Evolutionary conservation across 139 green algal genomes (phyloP).

Genomic region (Chlorella vulgaris): DNA sequence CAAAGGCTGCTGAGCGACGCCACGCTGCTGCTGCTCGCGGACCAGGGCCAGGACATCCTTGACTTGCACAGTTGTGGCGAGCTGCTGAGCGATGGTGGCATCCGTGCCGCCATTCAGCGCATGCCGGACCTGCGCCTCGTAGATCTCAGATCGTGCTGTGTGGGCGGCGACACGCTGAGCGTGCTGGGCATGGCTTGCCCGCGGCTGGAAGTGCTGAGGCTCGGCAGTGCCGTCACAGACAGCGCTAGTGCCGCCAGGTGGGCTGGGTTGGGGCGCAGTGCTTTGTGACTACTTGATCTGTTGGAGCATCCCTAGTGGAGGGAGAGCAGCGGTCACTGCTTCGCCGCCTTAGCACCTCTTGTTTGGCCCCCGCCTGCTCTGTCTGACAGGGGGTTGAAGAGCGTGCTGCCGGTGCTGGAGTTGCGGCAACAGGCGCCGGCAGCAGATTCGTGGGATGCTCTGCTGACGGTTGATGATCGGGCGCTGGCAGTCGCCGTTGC

Average conservation of each 20-base stretch:
- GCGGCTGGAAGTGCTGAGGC: conserved; percentile 11
- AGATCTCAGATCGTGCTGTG: not conserved
- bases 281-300: not conserved
- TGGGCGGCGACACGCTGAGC: conserved; percentile 4
- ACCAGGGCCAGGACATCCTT: not conserved
- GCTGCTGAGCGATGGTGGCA: not conserved
- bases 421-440: not conserved
- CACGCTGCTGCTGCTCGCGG: conserved; percentile 15
- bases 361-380: no score
- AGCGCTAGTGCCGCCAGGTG: not conserved
- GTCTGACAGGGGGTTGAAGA: not conserved
- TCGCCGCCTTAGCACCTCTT: no score
- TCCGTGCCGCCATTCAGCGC: not conserved
- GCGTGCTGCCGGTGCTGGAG: conserved; percentile 8
- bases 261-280: not conserved
- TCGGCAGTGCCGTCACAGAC: conserved; percentile 17
- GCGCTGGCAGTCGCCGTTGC: conserved; percentile 5
- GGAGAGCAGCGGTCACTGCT: no score
- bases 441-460: conserved; percentile 9
- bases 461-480: not conserved
- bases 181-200: conserved; percentile 18
- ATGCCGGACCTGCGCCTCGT: conserved; percentile 14
- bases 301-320: no score
- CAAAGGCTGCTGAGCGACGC: conserved; percentile 16
- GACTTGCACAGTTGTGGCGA: conserved; percentile 1